Conservation (phyloP, 106 monocot species). For the Acorus calamus region DNA sequence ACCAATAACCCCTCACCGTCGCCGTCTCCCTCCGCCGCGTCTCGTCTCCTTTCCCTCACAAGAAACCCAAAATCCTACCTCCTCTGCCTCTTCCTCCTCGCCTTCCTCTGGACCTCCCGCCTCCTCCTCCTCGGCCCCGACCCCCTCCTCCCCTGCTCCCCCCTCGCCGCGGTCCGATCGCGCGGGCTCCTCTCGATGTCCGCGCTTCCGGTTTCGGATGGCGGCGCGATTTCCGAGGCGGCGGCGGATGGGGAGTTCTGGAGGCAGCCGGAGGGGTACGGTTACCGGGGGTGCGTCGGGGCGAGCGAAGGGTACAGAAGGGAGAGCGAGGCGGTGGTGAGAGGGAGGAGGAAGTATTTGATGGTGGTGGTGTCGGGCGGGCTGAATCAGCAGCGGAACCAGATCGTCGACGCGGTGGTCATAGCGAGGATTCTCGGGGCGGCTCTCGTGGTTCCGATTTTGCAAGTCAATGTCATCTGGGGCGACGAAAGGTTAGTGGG, state of each 20-base stretch:
- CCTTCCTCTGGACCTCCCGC: slow-evolving; percentile 30
- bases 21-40: neutral
- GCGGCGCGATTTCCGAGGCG: neutral
- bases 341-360: slow-evolving; percentile 50
- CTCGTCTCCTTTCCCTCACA: slow-evolving; percentile 5
- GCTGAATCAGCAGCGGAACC: slow-evolving; percentile 85
- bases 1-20: slow-evolving; percentile 20
- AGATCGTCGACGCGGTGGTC: slow-evolving; percentile 90
- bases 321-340: slow-evolving; percentile 13
- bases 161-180: neutral
- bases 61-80: slow-evolving; percentile 20
- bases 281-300: slow-evolving; percentile 53
- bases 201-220: neutral
- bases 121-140: slow-evolving; percentile 18
- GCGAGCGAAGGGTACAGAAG: slow-evolving; percentile 40
- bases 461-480: slow-evolving; percentile 91
- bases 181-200: neutral
- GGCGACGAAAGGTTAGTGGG: slow-evolving; percentile 66
- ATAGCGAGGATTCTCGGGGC: slow-evolving; percentile 86
- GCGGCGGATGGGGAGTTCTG: slow-evolving; percentile 41
- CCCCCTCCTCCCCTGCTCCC: slow-evolving; percentile 36
- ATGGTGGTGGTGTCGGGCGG: slow-evolving; percentile 84
- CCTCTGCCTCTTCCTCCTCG: slow-evolving; percentile 26
- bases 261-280: slow-evolving; percentile 76
- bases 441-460: slow-evolving; percentile 69